phyloP scores from a whole-genome alignment of 2,329 filamentous ascomycete genomes.

The Ascochyta koolunga region DNA sequence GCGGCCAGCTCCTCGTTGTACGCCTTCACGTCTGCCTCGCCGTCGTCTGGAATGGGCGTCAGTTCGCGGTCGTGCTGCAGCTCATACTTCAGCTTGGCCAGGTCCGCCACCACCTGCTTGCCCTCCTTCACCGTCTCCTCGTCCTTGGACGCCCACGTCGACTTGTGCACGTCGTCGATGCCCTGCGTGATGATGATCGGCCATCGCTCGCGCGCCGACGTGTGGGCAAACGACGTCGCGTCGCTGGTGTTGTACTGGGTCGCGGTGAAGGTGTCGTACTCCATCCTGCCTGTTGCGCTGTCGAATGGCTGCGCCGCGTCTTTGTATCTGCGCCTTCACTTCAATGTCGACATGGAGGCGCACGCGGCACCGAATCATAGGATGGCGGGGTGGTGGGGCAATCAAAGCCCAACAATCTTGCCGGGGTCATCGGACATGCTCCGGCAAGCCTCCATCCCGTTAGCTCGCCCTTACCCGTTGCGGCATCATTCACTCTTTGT shows the following conservation, averaged over 20 bases:
- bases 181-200: constrained; percentile 91
- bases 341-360: neutral
- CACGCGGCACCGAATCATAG: constrained; percentile 2
- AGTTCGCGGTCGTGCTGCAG: constrained; percentile 85
- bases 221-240: constrained; percentile 82
- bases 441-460: neutral
- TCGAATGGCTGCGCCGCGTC: neutral
- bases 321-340: neutral
- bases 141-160: constrained; percentile 65
- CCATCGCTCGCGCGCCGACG: constrained; percentile 87
- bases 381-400: constrained; percentile 16
- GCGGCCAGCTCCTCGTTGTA: constrained; percentile 88
- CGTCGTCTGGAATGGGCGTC: constrained; percentile 78
- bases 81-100: constrained; percentile 90
- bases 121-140: constrained; percentile 75
- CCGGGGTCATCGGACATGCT: neutral
- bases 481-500: constrained; percentile 6
- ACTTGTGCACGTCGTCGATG: constrained; percentile 91
- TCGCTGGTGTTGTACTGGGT: constrained; percentile 81
- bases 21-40: constrained; percentile 71
- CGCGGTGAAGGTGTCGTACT: constrained; percentile 49
- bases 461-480: constrained; percentile 1
- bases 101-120: constrained; percentile 79
- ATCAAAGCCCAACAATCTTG: neutral
- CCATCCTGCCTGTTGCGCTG: constrained; percentile 17